Conservation (phyloP, 495 filamentous ascomycete genomes). For the Podospora australis region DNA sequence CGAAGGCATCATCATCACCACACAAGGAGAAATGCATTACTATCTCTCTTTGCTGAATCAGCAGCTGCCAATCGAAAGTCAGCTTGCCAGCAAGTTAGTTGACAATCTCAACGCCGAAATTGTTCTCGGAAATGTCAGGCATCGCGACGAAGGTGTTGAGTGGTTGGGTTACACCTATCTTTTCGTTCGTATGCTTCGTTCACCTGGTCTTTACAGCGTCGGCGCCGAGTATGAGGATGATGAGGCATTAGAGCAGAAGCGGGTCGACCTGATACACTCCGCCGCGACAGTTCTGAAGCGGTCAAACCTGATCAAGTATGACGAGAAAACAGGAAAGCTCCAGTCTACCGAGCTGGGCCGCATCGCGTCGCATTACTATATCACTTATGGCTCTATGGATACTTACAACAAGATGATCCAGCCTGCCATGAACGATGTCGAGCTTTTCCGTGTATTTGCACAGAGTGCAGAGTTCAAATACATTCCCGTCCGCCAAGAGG, state of each 20-base stretch:
- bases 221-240: slow-evolving; percentile 94
- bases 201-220: slow-evolving; percentile 91
- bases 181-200: slow-evolving; percentile 95
- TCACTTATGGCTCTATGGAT: slow-evolving; percentile 90
- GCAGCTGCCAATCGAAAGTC: slow-evolving; percentile 95
- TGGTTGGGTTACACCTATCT: slow-evolving; percentile 99
- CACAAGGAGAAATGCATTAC: slow-evolving; percentile 89
- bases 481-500: slow-evolving; percentile 94
- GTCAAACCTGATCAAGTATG: slow-evolving; percentile 86
- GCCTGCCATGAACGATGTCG: slow-evolving; percentile 82
- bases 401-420: slow-evolving; percentile 95
- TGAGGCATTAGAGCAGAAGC: slow-evolving; percentile 85
- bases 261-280: slow-evolving; percentile 93
- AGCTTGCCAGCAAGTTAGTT: slow-evolving; percentile 85
- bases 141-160: slow-evolving; percentile 88
- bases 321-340: slow-evolving; percentile 83
- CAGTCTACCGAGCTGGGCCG: slow-evolving; percentile 91
- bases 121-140: slow-evolving; percentile 91
- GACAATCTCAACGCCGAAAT: slow-evolving; percentile 98
- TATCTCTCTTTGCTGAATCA: slow-evolving; percentile 95
- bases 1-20: slow-evolving; percentile 97
- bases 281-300: slow-evolving; percentile 83
- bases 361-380: slow-evolving; percentile 97
- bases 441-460: slow-evolving; percentile 96
- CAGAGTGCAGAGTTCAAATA: slow-evolving; percentile 99